Base-by-base conservation (phyloP, 2,329 filamentous ascomycete genomes). In the Fusarium nanum region DNA sequence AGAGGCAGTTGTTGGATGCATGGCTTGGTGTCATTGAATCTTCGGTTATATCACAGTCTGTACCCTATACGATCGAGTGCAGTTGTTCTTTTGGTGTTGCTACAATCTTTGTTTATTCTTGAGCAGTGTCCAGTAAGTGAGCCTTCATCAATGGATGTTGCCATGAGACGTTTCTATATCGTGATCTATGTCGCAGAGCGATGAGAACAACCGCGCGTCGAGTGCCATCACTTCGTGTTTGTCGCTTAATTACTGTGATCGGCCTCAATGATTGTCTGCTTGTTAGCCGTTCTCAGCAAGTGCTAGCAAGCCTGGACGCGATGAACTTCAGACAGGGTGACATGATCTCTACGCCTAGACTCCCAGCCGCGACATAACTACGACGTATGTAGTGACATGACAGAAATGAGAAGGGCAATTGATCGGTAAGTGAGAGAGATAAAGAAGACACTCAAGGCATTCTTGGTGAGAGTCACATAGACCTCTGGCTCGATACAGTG, bases 391-490 rank as follows among this genome's bases (percentile, higher is more conserved):
- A n/a, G 5, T 9, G 9, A 37, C 5, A 34, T 11, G 34, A 5
- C 1, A 2, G 5, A 37, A 0, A 4, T 11, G 34, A 37, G 18
- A n/a, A 37, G 5, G 1, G 9, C 2, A 18, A 37, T 11, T 11
- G 18, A n/a, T 4, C 5, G 9, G 5, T 5, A 3, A 4, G 2
- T 3, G 18, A 10, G 9, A 37, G 18, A 11, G 3, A 37, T 6
- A 11, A 37, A 18, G 5, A 11, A 11, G 18, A 6, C 5, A 11
- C 9, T 37, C 32, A n/a, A 11, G 9, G 18, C 10, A n/a, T 11
- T 16, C 3, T 4, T 2, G 34, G 11, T 7, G 10, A 32, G 30
- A 32, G 1, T 32, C 2, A 3, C 7, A 32, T 4, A 14, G 30
- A 14, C 7, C 6, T 3, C 13, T 32, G 7, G 30, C 13, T 32